A percentile compares a stretch with the other conserved stretches of the same genome.
phyloP scores from a whole-genome alignment of 2,329 filamentous ascomycete species.

The Aureobasidium leucospermi region DNA sequence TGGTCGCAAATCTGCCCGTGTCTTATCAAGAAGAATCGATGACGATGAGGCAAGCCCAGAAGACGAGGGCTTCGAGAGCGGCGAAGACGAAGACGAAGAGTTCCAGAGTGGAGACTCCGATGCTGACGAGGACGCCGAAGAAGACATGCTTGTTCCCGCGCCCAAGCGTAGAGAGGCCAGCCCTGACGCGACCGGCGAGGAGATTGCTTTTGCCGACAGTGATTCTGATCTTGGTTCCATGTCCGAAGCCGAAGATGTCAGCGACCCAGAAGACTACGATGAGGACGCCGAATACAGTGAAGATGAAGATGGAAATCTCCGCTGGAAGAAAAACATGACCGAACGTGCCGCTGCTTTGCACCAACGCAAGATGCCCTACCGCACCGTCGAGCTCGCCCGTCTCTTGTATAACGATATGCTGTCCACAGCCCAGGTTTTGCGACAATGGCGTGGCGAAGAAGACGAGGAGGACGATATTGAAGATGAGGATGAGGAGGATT shows the following conservation, averaged over 20 bases:
- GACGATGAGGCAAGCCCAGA: constrained; percentile 45
- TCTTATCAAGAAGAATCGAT: constrained; percentile 43
- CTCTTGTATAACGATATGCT: constrained; percentile 83
- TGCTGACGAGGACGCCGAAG: constrained; percentile 25
- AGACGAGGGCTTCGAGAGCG: constrained; percentile 41
- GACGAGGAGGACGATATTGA: constrained; percentile 47
- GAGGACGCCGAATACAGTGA: constrained; percentile 36
- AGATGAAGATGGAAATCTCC: constrained; percentile 61
- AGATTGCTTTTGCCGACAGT: constrained; percentile 87
- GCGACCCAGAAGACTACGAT: constrained; percentile 27
- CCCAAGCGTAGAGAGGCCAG: constrained; percentile 43
- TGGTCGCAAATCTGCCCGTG: constrained; percentile 47
- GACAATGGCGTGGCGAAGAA: constrained; percentile 68
- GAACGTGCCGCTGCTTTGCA: constrained; percentile 68
- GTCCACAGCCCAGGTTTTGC: constrained; percentile 65
- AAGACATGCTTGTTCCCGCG: constrained; percentile 30
- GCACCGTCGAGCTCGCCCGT: constrained; percentile 73
- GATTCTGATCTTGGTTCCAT: constrained; percentile 93
- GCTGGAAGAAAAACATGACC: constrained; percentile 84
- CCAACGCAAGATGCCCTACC: constrained; percentile 61
- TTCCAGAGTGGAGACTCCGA: constrained; percentile 45
- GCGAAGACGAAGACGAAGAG: constrained; percentile 52
- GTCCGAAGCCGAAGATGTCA: constrained; percentile 48
- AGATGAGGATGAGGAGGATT: constrained; percentile 57
- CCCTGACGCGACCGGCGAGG: constrained; percentile 53